Evolutionary conservation across 371 early-diverging fungal genomes (phyloP).

Genomic region (Mortierella sp.): DNA sequence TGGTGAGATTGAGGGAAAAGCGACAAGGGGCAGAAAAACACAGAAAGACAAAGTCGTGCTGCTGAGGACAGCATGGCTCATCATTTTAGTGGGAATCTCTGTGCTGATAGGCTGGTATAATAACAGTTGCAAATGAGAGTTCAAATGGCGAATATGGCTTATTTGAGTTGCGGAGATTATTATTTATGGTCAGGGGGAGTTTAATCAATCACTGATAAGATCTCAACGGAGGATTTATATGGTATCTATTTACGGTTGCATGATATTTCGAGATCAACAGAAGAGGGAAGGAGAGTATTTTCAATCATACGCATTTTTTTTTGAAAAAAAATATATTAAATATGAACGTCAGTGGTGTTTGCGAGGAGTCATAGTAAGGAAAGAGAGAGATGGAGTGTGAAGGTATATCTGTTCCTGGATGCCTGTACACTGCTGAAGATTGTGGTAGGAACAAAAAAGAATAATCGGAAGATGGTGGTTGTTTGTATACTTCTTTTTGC

Average conservation of each 20-base stretch:
- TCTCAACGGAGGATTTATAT: constrained; percentile 8
- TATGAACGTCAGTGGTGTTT: too few relatives aligned
- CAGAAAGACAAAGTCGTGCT: background rate
- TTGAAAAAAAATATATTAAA: too few relatives aligned
- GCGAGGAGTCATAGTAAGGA: too few relatives aligned
- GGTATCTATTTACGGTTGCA: background rate
- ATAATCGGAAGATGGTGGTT: background rate
- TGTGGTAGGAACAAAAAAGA: too few relatives aligned
- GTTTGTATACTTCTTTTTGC: background rate
- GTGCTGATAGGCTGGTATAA: background rate
- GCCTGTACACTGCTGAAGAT: background rate
- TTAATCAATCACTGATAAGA: constrained; percentile 42
- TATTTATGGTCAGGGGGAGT: constrained; percentile 16
- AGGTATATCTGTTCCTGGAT: too few relatives aligned
- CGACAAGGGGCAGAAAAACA: background rate
- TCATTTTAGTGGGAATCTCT: background rate
- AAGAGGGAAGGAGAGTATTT: background rate
- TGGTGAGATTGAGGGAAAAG: background rate
- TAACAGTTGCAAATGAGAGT: constrained; percentile 2
- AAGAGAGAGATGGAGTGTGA: too few relatives aligned
- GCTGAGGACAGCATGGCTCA: background rate
- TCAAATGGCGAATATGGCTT: constrained; percentile 7
- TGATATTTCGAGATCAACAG: background rate
- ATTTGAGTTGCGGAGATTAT: constrained; percentile 47
- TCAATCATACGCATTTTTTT: too few relatives aligned